Percentiles rank a stretch among this genome's conserved stretches.
Conservation (phyloP, 805 yeast genomes). For the Candida gorgasii region DNA sequence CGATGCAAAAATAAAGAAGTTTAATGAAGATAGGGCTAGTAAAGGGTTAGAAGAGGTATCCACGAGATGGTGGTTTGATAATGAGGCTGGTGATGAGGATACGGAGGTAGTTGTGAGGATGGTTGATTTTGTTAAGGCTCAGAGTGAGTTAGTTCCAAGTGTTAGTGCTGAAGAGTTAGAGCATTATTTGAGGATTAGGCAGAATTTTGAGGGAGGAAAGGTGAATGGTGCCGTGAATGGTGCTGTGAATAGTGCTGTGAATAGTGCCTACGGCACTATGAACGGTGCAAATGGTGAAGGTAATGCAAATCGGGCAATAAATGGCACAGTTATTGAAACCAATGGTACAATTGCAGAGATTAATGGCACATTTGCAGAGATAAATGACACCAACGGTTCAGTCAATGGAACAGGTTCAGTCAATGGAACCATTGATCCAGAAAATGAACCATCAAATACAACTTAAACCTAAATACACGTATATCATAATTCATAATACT, state of each 20-base stretch:
- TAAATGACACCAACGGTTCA: too few species aligned
- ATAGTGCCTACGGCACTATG: neutral
- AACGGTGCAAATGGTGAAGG: too few species aligned
- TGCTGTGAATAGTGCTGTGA: neutral
- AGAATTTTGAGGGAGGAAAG: constrained; percentile 75
- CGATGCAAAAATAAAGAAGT: constrained; percentile 59
- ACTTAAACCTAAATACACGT: too few species aligned
- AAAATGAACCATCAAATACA: too few species aligned
- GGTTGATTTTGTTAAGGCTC: constrained; percentile 80
- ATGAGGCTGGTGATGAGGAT: constrained; percentile 67
- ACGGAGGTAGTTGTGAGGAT: constrained; percentile 63
- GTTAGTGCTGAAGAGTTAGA: constrained; percentile 84
- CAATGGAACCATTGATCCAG: too few species aligned
- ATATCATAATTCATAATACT: too few species aligned
- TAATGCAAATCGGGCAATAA: too few species aligned
- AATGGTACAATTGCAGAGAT: too few species aligned
- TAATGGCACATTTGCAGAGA: too few species aligned
- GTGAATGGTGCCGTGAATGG: neutral
- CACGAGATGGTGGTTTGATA: constrained; percentile 89
- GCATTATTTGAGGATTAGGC: constrained; percentile 79
- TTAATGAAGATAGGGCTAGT: constrained; percentile 39
- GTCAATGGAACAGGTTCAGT: too few species aligned
- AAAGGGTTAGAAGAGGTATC: constrained; percentile 49
- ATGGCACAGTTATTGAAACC: neutral
- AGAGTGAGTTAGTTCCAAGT: constrained; percentile 70